Percentiles rank a stretch among this genome's conserved stretches.
These are phyloP conservation scores for Candida ascalaphidarum DNA, from an alignment of 805 yeast genomes.

Conservation along the genomic window DNA sequence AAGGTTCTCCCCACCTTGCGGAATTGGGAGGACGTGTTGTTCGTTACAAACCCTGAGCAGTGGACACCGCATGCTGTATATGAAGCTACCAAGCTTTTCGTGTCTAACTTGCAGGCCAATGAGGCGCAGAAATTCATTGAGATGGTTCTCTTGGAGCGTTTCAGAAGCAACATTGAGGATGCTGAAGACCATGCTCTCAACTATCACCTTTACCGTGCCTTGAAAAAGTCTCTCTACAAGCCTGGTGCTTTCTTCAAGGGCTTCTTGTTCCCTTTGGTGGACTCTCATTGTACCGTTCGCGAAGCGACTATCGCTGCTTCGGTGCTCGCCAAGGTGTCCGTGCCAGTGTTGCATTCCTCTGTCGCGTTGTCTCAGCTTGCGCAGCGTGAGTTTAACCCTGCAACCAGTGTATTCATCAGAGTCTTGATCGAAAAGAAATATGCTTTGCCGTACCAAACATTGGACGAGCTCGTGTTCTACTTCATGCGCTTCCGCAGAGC, in stretches of 20 bases:
- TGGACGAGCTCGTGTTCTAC: conserved; percentile 89
- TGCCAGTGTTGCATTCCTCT: conserved; percentile 92
- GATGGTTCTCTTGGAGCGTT: conserved; percentile 59
- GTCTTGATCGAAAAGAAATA: conserved; percentile 88
- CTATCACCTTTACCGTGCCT: conserved; percentile 86
- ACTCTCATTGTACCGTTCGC: conserved; percentile 79
- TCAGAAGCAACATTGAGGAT: conserved; percentile 62
- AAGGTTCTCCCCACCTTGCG: conserved; percentile 87
- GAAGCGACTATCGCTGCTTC: conserved; percentile 96
- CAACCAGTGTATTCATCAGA: conserved; percentile 84
- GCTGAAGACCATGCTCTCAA: conserved; percentile 73
- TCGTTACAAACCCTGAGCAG: conserved; percentile 81
- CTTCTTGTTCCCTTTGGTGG: conserved; percentile 83
- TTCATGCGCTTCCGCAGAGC: conserved; percentile 82
- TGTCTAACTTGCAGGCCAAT: conserved; percentile 77
- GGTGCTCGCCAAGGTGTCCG: conserved; percentile 77
- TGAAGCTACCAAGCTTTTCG: conserved; percentile 92
- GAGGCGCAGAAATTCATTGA: conserved; percentile 84
- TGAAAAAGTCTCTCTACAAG: conserved; percentile 88
- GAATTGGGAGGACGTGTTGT: conserved; percentile 93
- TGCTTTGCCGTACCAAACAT: conserved; percentile 93
- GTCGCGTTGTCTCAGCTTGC: conserved; percentile 85
- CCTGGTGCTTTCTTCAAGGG: conserved; percentile 98
- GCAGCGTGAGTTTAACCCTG: conserved; percentile 75
- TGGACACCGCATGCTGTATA: conserved; percentile 96